Evolutionary conservation across 23 red algal genomes (phyloP).

Genomic region (Gracilaria caudata): DNA sequence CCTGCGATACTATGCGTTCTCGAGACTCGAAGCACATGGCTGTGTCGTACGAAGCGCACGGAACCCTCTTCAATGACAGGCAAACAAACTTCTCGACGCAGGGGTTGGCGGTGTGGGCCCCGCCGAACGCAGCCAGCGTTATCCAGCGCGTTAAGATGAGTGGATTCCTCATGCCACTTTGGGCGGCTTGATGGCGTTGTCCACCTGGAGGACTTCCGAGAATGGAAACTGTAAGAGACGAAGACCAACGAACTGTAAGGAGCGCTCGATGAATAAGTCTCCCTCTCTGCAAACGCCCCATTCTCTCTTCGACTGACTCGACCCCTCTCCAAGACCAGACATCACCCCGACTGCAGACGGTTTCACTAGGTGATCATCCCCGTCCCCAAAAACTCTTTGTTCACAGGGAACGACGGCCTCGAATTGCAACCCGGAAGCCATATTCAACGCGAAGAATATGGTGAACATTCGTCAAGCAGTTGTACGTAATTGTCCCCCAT

Average conservation of each 20-base stretch:
- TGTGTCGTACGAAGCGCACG: neutral
- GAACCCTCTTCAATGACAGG: neutral
- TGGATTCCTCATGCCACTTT: neutral
- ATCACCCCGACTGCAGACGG: no score
- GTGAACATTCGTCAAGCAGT: slow-evolving; percentile 90
- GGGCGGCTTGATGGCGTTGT: neutral
- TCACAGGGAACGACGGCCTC: neutral
- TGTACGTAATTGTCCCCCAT: slow-evolving; percentile 36
- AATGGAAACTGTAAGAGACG: no score
- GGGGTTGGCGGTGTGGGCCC: neutral
- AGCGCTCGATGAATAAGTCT: neutral
- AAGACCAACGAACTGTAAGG: neutral
- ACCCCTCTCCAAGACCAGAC: no score
- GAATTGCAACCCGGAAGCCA: neutral
- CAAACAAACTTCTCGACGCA: neutral
- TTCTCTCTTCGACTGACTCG: no score
- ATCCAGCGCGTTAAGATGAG: neutral
- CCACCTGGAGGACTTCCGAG: neutral
- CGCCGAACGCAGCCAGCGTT: neutral
- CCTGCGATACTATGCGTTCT: neutral
- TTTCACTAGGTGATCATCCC: no score
- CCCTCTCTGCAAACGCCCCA: neutral
- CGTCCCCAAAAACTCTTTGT: no score
- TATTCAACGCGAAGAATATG: slow-evolving; percentile 36
- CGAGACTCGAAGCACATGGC: slow-evolving; percentile 5